A percentile compares a stretch with the other conserved stretches of the same genome.
Evolutionary conservation across 768 basidiomycete genomes (phyloP).

Genomic region (Sutorius australiensis): DNA sequence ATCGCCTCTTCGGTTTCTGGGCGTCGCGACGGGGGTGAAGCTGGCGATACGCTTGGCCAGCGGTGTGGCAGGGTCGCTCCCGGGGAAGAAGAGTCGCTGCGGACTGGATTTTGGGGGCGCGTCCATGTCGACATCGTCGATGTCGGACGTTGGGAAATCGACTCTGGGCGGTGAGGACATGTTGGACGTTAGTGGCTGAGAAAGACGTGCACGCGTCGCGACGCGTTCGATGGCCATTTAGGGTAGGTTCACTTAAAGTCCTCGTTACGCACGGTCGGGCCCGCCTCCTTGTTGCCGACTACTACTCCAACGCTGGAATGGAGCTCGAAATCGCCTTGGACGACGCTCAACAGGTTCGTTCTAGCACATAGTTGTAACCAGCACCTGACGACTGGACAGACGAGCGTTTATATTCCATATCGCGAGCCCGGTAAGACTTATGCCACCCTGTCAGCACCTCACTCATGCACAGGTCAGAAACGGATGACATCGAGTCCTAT

Average conservation of each 20-base stretch:
- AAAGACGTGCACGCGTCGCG: slow-evolving; percentile 44
- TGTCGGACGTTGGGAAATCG: slow-evolving; percentile 60
- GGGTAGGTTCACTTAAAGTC: slow-evolving; percentile 35
- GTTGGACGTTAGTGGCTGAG: background rate
- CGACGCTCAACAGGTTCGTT: slow-evolving; percentile 27
- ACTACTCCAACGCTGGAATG: slow-evolving; percentile 9
- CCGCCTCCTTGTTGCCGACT: background rate
- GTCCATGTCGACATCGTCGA: slow-evolving; percentile 55
- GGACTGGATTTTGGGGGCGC: slow-evolving; percentile 23
- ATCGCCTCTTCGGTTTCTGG: slow-evolving; percentile 37
- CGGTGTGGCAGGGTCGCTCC: slow-evolving; percentile 41
- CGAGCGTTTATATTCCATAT: slow-evolving; percentile 29
- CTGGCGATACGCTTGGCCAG: slow-evolving; percentile 37
- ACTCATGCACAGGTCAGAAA: slow-evolving; percentile 11
- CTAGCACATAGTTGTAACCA: background rate
- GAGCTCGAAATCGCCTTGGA: slow-evolving; percentile 14
- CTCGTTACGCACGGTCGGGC: background rate
- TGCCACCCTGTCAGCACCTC: background rate
- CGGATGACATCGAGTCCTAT: slow-evolving; percentile 17
- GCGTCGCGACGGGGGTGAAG: slow-evolving; percentile 37
- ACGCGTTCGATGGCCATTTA: slow-evolving; percentile 48
- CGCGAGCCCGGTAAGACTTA: slow-evolving; percentile 19
- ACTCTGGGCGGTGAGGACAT: slow-evolving; percentile 67
- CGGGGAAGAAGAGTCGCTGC: slow-evolving; percentile 28
- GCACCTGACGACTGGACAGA: slow-evolving; percentile 21